These are phyloP conservation scores for Aureobasidium sp. DNA, from an alignment of 2,329 filamentous ascomycete species.

Conservation along the genomic window DNA sequence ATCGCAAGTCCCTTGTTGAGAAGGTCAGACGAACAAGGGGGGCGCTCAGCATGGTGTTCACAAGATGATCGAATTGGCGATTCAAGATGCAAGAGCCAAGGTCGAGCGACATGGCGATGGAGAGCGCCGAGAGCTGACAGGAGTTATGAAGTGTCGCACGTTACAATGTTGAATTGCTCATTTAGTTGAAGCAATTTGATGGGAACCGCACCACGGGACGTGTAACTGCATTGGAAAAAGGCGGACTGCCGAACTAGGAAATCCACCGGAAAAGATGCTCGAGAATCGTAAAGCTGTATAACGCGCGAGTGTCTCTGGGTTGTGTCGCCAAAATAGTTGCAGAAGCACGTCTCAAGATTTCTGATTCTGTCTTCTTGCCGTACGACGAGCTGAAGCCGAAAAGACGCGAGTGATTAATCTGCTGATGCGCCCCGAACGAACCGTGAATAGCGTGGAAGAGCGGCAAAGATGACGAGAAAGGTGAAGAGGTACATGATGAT, in stretches of 20 bases:
- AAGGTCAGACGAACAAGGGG: not conserved
- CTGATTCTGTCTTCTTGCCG: slow-evolving; percentile 9
- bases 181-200: slow-evolving; percentile 14
- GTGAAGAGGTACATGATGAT: slow-evolving; percentile 17
- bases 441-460: slow-evolving; percentile 15
- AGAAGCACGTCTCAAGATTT: slow-evolving; percentile 15
- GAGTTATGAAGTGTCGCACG: slow-evolving; percentile 13
- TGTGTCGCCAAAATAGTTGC: slow-evolving; percentile 14
- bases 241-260: slow-evolving; percentile 16
- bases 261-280: slow-evolving; percentile 13
- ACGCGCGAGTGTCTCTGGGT: slow-evolving; percentile 6
- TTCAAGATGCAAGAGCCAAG: not conserved
- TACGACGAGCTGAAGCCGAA: slow-evolving; percentile 12
- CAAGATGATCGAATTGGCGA: slow-evolving; percentile 3
- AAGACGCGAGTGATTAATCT: slow-evolving; percentile 14
- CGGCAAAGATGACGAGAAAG: slow-evolving; percentile 17
- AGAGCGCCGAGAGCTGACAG: slow-evolving; percentile 5
- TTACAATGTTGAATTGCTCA: slow-evolving; percentile 17
- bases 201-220: slow-evolving; percentile 14
- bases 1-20: not conserved
- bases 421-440: slow-evolving; percentile 15
- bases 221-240: slow-evolving; percentile 14
- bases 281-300: slow-evolving; percentile 16
- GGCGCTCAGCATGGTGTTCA: slow-evolving; percentile 8
- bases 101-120: slow-evolving; percentile 12